Evolutionary conservation across 306 rosid genomes (phyloP).

Genomic region (Malus sieversii): DNA sequence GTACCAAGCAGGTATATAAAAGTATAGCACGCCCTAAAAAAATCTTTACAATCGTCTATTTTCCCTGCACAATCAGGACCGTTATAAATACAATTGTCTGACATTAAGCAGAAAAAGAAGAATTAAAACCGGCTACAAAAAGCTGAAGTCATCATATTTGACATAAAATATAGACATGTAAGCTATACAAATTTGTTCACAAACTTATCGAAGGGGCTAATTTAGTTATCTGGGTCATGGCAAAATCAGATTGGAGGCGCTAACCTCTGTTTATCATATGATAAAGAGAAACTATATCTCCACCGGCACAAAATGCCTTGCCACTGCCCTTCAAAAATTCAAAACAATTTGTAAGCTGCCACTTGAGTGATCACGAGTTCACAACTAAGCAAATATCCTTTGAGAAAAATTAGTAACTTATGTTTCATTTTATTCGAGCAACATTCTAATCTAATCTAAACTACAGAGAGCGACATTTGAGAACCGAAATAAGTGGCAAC

Average conservation of each 20-base stretch:
- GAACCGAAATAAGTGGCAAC: not conserved
- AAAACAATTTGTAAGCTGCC: slow-evolving; percentile 9
- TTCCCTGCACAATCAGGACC: slow-evolving; percentile 47
- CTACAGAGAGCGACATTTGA: not conserved
- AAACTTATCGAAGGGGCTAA: not conserved
- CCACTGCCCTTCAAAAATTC: slow-evolving; percentile 62
- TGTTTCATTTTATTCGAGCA: no score
- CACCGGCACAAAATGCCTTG: slow-evolving; percentile 89
- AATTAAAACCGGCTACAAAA: not conserved
- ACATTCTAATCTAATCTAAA: no score
- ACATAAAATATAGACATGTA: not conserved
- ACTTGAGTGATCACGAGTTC: not conserved
- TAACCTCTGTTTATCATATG: slow-evolving; percentile 48
- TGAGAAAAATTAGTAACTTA: not conserved
- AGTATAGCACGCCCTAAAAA: slow-evolving; percentile 49
- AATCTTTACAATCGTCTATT: slow-evolving; percentile 60
- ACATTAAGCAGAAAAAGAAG: not conserved
- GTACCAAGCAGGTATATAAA: slow-evolving; percentile 76
- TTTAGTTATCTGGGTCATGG: not conserved
- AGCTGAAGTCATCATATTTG: not conserved
- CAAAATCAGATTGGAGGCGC: not conserved
- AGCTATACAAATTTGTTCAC: not conserved
- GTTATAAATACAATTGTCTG: not conserved
- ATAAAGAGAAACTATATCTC: slow-evolving; percentile 70
- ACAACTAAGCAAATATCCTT: not conserved